Conservation (phyloP, 495 filamentous ascomycete species). For the Thozetella sp. region DNA sequence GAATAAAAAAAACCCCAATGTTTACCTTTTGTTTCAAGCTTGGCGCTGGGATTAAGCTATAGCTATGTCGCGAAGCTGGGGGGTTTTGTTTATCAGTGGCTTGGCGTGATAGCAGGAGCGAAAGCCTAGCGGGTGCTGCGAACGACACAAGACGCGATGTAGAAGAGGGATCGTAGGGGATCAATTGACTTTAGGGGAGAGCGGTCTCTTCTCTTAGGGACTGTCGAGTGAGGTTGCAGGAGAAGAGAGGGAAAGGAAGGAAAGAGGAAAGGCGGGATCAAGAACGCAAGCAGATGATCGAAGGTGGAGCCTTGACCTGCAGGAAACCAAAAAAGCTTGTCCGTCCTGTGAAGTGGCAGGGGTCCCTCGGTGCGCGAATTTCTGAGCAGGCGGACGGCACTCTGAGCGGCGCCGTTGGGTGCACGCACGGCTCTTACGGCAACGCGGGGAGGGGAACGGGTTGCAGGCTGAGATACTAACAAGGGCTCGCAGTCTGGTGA, state of each 20-base stretch:
- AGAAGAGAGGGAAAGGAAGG: constrained; percentile 7
- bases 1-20: too few species aligned
- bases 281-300: constrained; percentile 11
- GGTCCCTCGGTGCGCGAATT: not conserved
- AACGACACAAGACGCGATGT: constrained; percentile 33
- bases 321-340: constrained; percentile 27
- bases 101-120: not conserved
- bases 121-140: not conserved
- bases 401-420: not conserved
- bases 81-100: constrained; percentile 6
- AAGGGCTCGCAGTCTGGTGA: not conserved
- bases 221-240: constrained; percentile 33
- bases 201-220: constrained; percentile 20
- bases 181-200: constrained; percentile 10
- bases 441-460: not conserved
- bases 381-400: not conserved
- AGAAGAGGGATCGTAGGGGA: constrained; percentile 8
- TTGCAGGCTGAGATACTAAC: not conserved
- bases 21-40: not conserved
- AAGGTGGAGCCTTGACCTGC: constrained; percentile 11
- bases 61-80: not conserved
- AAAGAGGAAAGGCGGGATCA: constrained; percentile 1
- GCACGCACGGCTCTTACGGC: not conserved
- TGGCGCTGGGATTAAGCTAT: not conserved
- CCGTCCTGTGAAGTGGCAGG: not conserved